phyloP scores from a whole-genome alignment of 176 grass and related monocot genomes.

The Lolium perenne region DNA sequence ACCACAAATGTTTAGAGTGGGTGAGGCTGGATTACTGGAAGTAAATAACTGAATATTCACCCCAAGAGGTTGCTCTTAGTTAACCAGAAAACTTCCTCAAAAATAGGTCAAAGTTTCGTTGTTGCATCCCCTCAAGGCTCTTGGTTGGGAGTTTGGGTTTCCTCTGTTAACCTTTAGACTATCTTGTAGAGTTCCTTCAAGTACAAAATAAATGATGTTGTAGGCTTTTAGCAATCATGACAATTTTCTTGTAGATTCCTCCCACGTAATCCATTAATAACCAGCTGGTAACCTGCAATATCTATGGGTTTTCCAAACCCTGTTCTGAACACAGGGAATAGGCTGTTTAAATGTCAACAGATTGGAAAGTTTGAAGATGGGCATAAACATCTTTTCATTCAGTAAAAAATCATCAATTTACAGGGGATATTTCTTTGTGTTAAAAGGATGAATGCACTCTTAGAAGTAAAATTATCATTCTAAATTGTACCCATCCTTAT shows the following conservation, averaged over 20 bases:
- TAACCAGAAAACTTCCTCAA: slow-evolving; percentile 14
- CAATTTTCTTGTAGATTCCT: slow-evolving; percentile 5
- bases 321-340: slow-evolving; percentile 1
- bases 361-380: not conserved
- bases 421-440: not conserved
- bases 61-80: slow-evolving; percentile 25
- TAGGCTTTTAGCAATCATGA: too few relatives aligned
- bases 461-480: slow-evolving; percentile 19
- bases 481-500: not conserved
- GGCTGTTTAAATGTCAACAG: not conserved
- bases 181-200: too few relatives aligned
- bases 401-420: slow-evolving; percentile 12
- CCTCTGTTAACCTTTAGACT: not conserved
- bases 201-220: too few relatives aligned
- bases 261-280: not conserved
- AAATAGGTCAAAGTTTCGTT: not conserved
- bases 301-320: not conserved
- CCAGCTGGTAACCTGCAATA: slow-evolving; percentile 3
- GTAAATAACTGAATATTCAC: slow-evolving; percentile 14
- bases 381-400: not conserved
- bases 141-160: slow-evolving; percentile 4
- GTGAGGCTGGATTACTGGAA: not conserved
- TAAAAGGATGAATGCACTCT: not conserved
- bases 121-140: not conserved
- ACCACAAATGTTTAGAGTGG: not conserved